phyloP scores from a whole-genome alignment of 495 filamentous ascomycete genomes.

The Corynascus novoguineensis region DNA sequence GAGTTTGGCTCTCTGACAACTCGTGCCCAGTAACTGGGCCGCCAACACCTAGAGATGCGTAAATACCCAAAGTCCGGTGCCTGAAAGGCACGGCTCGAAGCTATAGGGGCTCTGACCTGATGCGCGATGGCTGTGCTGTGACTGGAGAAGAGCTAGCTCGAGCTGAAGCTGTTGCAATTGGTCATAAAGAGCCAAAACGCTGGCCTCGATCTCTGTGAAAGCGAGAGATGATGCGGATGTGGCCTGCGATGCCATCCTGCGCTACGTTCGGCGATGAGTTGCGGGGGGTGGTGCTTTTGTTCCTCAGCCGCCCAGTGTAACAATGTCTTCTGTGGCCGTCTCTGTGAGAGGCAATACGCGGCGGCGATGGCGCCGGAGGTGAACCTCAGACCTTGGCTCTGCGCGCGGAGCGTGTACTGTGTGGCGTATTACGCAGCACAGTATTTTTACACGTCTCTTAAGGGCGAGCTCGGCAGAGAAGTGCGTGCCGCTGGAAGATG shows the following conservation, averaged over 20 bases:
- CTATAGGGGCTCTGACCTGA: background rate
- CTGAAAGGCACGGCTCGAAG: background rate
- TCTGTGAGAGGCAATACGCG: too few species aligned
- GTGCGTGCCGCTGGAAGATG: too few species aligned
- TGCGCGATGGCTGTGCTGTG: constrained; percentile 29
- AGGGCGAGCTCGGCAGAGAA: too few species aligned
- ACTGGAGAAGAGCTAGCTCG: constrained; percentile 61
- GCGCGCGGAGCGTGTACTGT: too few species aligned
- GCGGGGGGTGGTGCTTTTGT: background rate
- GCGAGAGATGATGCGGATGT: background rate
- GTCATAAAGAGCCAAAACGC: constrained; percentile 62
- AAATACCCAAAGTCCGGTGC: background rate
- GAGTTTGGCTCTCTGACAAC: constrained; percentile 42
- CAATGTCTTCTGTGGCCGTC: too few species aligned
- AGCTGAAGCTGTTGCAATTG: constrained; percentile 63
- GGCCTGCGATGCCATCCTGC: constrained; percentile 7
- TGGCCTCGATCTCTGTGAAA: constrained; percentile 47
- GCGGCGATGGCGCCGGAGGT: too few species aligned
- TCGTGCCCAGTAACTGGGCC: background rate
- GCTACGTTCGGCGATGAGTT: background rate
- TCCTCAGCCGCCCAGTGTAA: background rate
- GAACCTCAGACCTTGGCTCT: too few species aligned
- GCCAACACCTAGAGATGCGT: background rate
- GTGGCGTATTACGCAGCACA: too few species aligned
- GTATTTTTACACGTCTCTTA: too few species aligned